Evolutionary conservation across 495 filamentous ascomycete species (phyloP), one percentile per base, ranked within the genome.

Genomic region (Neurospora sp.): DNA sequence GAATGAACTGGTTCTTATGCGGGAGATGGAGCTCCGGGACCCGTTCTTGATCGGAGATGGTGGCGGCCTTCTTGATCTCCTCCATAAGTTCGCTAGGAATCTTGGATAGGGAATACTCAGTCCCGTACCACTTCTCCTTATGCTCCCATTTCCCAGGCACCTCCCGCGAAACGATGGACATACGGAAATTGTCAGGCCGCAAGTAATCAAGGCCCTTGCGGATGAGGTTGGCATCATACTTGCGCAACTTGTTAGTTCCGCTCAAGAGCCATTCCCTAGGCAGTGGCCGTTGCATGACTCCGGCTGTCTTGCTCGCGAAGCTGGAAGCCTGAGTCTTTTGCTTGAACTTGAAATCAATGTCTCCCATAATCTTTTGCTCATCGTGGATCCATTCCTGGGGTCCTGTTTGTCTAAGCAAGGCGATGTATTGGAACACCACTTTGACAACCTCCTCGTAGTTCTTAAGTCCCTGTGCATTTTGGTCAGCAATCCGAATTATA

Each of bases 61-160:
- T 79, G 34, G 88, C 84, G 5, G 94, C 93, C 71, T 87, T 81
- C 59, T 86, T 83, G 72, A 98, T 87, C 54, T 91, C 88, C 4
- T 84, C 80, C 78, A 96, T 82, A 77, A 97, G 92, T 28, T 93
- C 89, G 42, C 87, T 77, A 2, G 94, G 91, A 66, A 99, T 93
- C 79, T 91, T 91, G 80, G 97, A 92, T 38, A 89, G 85, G 74
- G 89, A 92, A 82, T 98, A 97, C 77, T 98, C 94, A 6, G 96
- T 99, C 24, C 95, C 95, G 75, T 99, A 99, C 96, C 96, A 99
- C 82, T 93, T 92, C 83, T 99, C 96, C 78, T 92, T 94, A 75
- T 91, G 82, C 71, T 97, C 89, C 90, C 93, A 94, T n/a, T 89
- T 87, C 1, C 92, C 93, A 0, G 94, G 94, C 74, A 90, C 92